These are phyloP conservation scores for Fusarium humuli DNA, from an alignment of 2,329 filamentous ascomycete species.

Conservation along the genomic window DNA sequence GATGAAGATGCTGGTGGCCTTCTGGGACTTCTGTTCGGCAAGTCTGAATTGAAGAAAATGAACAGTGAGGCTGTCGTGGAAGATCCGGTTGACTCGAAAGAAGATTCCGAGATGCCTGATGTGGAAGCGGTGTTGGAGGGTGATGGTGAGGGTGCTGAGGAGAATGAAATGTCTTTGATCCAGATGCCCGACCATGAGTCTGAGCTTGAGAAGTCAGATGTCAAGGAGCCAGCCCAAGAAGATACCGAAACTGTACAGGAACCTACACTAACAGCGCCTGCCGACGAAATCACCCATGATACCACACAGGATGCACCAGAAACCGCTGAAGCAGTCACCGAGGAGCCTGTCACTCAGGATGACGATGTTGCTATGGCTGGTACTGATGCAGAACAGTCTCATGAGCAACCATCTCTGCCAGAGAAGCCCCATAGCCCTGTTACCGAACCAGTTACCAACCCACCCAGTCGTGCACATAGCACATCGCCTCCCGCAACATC, in stretches of 20 bases:
- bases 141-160: conserved; percentile 48
- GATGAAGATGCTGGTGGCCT: conserved; percentile 61
- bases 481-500: conserved; percentile 60
- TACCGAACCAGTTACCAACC: conserved; percentile 58
- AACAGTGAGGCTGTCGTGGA: conserved; percentile 54
- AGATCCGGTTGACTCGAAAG: conserved; percentile 28
- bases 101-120: conserved; percentile 44
- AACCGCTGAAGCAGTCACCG: background rate
- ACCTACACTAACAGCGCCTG: background rate
- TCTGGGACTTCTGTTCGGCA: conserved; percentile 69
- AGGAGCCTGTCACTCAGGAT: background rate
- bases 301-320: background rate
- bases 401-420: conserved; percentile 36
- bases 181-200: conserved; percentile 45
- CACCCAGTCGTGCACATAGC: conserved; percentile 57
- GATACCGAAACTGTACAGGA: background rate
- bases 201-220: background rate
- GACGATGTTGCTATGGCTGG: conserved; percentile 52
- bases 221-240: conserved; percentile 27
- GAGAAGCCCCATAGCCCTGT: conserved; percentile 55
- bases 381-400: conserved; percentile 9
- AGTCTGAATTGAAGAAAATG: conserved; percentile 67
- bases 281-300: background rate
- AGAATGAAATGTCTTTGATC: conserved; percentile 52
- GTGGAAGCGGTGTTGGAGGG: background rate